Evolutionary conservation across 306 rosid genomes (phyloP).

Genomic region (Boehmeria nivea): DNA sequence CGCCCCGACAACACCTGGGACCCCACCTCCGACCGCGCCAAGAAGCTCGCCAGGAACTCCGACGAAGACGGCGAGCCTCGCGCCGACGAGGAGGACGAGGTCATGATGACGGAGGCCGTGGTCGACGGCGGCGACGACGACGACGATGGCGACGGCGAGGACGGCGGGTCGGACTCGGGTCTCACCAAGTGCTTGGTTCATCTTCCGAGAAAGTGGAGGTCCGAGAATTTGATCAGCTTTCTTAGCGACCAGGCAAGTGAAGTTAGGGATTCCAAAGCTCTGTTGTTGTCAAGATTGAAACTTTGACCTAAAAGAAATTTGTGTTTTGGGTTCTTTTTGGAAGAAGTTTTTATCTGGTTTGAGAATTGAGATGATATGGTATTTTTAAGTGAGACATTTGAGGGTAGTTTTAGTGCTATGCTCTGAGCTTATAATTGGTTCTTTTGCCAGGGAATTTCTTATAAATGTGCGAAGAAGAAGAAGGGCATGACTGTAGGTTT

Average conservation of each 20-base stretch:
- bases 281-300: no score
- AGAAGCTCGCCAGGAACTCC: conserved; percentile 44
- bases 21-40: conserved; percentile 83
- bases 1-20: conserved; percentile 91
- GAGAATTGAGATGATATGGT: no score
- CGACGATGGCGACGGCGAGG: conserved; percentile 20
- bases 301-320: neutral
- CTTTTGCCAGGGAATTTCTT: conserved; percentile 47
- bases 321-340: neutral
- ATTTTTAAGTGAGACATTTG: no score
- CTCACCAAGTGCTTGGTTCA: conserved; percentile 77
- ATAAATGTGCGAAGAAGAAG: conserved; percentile 80
- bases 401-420: no score
- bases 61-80: conserved; percentile 21
- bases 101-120: conserved; percentile 72
- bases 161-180: conserved; percentile 24
- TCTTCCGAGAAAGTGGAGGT: conserved; percentile 72
- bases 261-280: no score
- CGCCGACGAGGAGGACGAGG: conserved; percentile 18
- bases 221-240: conserved; percentile 49
- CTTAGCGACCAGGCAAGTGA: conserved; percentile 53
- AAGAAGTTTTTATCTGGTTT: no score
- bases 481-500: conserved; percentile 76
- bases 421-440: neutral
- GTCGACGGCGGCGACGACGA: conserved; percentile 40